Base-by-base conservation (phyloP, 2,329 filamentous ascomycete species). In the Eurotiales sp. region DNA sequence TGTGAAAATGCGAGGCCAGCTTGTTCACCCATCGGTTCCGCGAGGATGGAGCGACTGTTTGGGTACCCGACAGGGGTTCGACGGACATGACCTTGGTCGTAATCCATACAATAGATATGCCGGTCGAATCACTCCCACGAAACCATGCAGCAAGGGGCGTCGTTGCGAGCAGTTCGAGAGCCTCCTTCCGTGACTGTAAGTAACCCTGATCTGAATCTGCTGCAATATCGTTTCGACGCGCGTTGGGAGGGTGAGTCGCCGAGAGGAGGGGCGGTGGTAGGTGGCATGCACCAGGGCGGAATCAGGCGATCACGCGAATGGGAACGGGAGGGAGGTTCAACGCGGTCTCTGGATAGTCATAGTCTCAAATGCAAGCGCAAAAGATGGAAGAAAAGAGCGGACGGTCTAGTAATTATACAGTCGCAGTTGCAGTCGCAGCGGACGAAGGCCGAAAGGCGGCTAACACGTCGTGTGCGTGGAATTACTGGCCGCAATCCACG, bases 1-100 rank as follows among this genome's bases (percentile, higher is more conserved):
- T 67, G 40, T 76, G 70, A 59, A 85, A 76, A 23, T 80, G 78
- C 53, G 76, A 77, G 50, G 77, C 77, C 57, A 85, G 73, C 59
- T 77, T 77, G 52, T 79, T 78, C 40, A 84, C 58, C 36, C 69
- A 74, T 55, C 68, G 68, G 62, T 68, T 70, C 58, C 72, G 67
- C 61, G 69, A 59, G 57, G 66, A 66, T 60, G 66, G 61, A 59
- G 64, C 61, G 47, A 66, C 58, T 54, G 66, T 61, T 56, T 65
- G 52, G 55, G 61, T 60, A 55, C 61, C 51, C 58, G 61, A 54
- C 53, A 63, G 55, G 60, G 61, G 64, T 56, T 70, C 65, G 62
- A 69, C 63, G 59, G 70, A 71, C 70, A 72, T 72, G 69, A 67
- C 69, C 51, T 47, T 37, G 59, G 59, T 55, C 60, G 58, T 42